phyloP scores from a whole-genome alignment of 192 early-diverging fungal genomes.

The Lobosporangium transversale region DNA sequence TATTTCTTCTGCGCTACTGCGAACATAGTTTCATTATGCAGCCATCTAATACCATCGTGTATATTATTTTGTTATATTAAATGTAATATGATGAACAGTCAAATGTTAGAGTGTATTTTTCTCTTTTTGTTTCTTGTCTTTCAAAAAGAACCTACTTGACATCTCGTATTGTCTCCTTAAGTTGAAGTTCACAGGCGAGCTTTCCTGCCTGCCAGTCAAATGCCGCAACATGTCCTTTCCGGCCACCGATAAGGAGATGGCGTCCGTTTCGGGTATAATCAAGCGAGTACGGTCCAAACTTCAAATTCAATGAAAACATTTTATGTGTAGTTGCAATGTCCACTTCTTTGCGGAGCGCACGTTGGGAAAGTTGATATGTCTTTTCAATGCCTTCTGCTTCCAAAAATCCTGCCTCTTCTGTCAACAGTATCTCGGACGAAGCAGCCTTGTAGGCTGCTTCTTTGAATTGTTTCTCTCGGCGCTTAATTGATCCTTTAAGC shows the following conservation, averaged over 20 bases:
- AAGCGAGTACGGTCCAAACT: constrained; percentile 89
- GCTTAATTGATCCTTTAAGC: constrained; percentile 69
- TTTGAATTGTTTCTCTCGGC: constrained; percentile 66
- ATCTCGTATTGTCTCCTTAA: constrained; percentile 91
- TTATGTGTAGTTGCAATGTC: constrained; percentile 80
- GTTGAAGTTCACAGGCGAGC: constrained; percentile 82
- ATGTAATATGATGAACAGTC: no score
- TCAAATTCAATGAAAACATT: constrained; percentile 53
- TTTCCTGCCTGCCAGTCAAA: constrained; percentile 91
- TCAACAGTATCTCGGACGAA: constrained; percentile 79
- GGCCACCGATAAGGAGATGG: constrained; percentile 77
- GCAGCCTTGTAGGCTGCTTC: constrained; percentile 80
- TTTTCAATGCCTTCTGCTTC: constrained; percentile 92
- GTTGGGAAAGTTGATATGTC: constrained; percentile 87
- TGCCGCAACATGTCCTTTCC: constrained; percentile 88
- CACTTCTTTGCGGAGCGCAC: constrained; percentile 69
- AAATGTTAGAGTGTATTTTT: no score
- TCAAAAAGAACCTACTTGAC: constrained; percentile 65
- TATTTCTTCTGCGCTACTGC: constrained; percentile 96
- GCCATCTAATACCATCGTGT: no score
- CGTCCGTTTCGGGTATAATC: constrained; percentile 92
- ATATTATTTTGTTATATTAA: no score
- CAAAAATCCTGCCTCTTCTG: constrained; percentile 81
- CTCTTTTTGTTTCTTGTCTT: neutral
- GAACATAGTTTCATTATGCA: constrained; percentile 94